Base-by-base conservation (phyloP, 352 stramenopile species). In the Lagenidium giganteum region DNA sequence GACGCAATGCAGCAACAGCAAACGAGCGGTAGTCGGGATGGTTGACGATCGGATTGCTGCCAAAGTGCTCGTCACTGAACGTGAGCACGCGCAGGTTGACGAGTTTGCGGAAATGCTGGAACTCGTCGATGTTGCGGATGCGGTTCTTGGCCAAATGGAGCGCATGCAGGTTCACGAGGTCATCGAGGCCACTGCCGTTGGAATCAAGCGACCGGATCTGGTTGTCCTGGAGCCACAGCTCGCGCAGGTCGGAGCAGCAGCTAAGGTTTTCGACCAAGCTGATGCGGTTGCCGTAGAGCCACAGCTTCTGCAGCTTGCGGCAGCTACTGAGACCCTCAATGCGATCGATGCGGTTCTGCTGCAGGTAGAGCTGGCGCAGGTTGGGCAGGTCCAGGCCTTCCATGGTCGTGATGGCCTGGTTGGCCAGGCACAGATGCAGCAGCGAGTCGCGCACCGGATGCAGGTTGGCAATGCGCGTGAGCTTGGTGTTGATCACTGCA, bases 201-300 rank as follows among this genome's bases (percentile, higher is more conserved):
- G 14, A 30, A 14, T 39, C 29, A 1, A 93, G 41, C 1, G 52
- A 55, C 16, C 54, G 51, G 37, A 95, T 87, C 0, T 45, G 37
- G 45, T 96, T 95, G 49, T 83, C 71, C 54, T 95, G 84, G 2
- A 95, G 51, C 69, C 75, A 93, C 21, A 96, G 54, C 56, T 95
- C 84, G 20, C 76, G 66, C 17, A 96, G 36, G 29, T 94, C 80
- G 11, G 64, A 69, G 39, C 73, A 86, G 14, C 57, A 52, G 7
- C 62, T 55, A 0, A 96, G 55, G 23, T 78, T 79, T 20, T 89
- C 73, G 13, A 95, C 63, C 3, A 18, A 38, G 2, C 49, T 44
- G 25, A 96, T 63, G 27, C 59, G 57, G 42, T 95, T 96, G 18
- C 64, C 61, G 27, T 67, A 87, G 23, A 95, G 35, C 83, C 87